Evolutionary conservation across 225 moss, liverwort and hornwort species (phyloP).

Genomic region (Pseudisothecium myosuroides): DNA sequence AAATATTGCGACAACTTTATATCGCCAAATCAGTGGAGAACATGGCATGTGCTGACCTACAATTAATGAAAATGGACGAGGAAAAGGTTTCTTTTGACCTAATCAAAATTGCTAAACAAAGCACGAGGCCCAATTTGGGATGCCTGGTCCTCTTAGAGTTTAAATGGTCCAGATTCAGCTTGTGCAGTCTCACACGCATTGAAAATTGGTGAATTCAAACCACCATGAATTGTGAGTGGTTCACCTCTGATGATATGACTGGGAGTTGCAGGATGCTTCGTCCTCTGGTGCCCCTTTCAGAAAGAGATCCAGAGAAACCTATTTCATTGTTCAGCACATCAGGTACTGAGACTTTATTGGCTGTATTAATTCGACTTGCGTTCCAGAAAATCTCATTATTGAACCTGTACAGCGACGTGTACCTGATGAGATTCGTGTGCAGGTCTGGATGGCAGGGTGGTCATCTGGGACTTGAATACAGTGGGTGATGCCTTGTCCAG

Average conservation of each 20-base stretch:
- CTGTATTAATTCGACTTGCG: neutral
- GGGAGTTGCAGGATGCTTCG: slow-evolving; percentile 59
- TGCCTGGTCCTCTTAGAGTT: neutral
- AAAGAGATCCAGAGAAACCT: slow-evolving; percentile 46
- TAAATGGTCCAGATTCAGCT: neutral
- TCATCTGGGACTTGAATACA: slow-evolving; percentile 79
- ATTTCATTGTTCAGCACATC: slow-evolving; percentile 80
- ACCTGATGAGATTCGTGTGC: neutral
- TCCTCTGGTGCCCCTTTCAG: slow-evolving; percentile 44
- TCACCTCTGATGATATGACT: neutral
- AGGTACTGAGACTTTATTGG: slow-evolving; percentile 34
- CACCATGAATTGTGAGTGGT: neutral
- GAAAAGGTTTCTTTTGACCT: neutral
- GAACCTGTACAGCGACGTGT: neutral
- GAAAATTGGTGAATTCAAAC: neutral
- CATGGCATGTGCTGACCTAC: neutral
- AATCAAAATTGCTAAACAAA: neutral
- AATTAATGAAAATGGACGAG: neutral
- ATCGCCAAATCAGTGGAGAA: neutral
- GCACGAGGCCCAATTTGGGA: neutral
- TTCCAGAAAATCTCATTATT: neutral
- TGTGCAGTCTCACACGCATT: neutral
- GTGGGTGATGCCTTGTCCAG: slow-evolving; percentile 42
- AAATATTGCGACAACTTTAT: no score
- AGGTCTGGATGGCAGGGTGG: slow-evolving; percentile 86